phyloP scores from a whole-genome alignment of 768 basidiomycete species.

The Mycena belliarum region DNA sequence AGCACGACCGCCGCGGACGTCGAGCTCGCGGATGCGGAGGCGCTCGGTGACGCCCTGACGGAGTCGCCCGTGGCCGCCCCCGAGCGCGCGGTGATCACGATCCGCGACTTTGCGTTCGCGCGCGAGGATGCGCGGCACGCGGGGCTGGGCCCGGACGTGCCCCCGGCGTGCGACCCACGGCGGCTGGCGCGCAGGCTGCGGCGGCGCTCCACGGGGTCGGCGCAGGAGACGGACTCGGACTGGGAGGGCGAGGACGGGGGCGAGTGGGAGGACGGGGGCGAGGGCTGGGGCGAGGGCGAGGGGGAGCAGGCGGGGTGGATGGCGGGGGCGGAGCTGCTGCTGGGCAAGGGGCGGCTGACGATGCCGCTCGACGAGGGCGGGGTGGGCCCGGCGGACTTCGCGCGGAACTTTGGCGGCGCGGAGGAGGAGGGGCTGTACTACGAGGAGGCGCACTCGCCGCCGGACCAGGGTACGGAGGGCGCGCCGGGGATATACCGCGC shows the following conservation, averaged over 20 bases:
- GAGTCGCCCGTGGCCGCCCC: no score
- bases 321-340: not conserved
- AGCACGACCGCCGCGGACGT: conserved; percentile 14
- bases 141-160: conserved; percentile 42
- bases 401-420: conserved; percentile 22
- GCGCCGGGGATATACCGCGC: conserved; percentile 82
- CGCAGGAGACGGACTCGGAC: not conserved
- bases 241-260: conserved; percentile 18
- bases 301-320: not conserved
- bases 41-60: no score
- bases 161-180: conserved; percentile 38
- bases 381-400: conserved; percentile 17
- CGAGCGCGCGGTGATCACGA: conserved; percentile 28
- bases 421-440: conserved; percentile 29
- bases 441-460: conserved; percentile 1
- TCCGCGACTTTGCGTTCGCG: conserved; percentile 46
- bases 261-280: not conserved
- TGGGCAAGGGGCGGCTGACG: conserved; percentile 5
- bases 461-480: conserved; percentile 35
- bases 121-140: conserved; percentile 34
- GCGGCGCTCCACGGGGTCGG: conserved; percentile 1
- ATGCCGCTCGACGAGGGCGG: conserved; percentile 2
- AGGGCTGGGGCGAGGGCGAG: not conserved
- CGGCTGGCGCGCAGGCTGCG: conserved; percentile 33
- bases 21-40: no score